Evolutionary conservation across 495 filamentous ascomycete species (phyloP).

Genomic region (Endocarpon pusillum): DNA sequence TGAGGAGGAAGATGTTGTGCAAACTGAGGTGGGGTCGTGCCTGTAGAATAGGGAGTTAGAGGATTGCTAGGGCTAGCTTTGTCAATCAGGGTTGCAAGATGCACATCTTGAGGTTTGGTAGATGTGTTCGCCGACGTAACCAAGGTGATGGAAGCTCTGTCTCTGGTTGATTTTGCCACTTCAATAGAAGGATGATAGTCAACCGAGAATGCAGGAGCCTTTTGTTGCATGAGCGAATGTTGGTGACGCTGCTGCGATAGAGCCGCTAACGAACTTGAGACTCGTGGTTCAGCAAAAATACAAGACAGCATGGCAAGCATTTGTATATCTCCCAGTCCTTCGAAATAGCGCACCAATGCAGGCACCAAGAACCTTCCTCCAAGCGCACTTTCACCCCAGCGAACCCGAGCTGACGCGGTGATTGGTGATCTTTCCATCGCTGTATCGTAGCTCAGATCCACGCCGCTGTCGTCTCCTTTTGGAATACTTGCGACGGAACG

Average conservation of each 20-base stretch:
- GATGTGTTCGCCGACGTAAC: no score
- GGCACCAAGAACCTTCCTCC: slow-evolving; percentile 55
- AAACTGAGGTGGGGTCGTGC: slow-evolving; percentile 61
- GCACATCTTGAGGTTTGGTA: no score
- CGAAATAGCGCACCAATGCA: slow-evolving; percentile 53
- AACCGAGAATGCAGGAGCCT: slow-evolving; percentile 44
- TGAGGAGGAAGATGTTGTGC: no score
- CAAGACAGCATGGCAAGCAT: slow-evolving; percentile 94
- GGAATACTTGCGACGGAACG: slow-evolving; percentile 6
- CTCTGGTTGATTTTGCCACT: slow-evolving; percentile 21
- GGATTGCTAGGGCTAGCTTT: no score
- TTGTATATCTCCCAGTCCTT: slow-evolving; percentile 64
- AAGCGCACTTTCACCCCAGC: slow-evolving; percentile 75
- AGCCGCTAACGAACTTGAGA: slow-evolving; percentile 16
- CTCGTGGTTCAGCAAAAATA: slow-evolving; percentile 52
- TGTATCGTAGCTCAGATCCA: slow-evolving; percentile 20
- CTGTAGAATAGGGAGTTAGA: slow-evolving; percentile 37
- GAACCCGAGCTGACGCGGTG: slow-evolving; percentile 39
- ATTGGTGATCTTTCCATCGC: slow-evolving; percentile 4
- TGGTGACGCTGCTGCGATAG: slow-evolving; percentile 28
- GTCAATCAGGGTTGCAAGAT: no score
- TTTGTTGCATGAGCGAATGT: slow-evolving; percentile 42
- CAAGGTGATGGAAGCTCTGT: no score
- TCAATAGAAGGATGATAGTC: slow-evolving; percentile 52
- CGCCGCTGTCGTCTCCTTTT: slow-evolving; percentile 17